phyloP scores from a whole-genome alignment of 805 yeast species.

The Saturnispora serradocipensis region DNA sequence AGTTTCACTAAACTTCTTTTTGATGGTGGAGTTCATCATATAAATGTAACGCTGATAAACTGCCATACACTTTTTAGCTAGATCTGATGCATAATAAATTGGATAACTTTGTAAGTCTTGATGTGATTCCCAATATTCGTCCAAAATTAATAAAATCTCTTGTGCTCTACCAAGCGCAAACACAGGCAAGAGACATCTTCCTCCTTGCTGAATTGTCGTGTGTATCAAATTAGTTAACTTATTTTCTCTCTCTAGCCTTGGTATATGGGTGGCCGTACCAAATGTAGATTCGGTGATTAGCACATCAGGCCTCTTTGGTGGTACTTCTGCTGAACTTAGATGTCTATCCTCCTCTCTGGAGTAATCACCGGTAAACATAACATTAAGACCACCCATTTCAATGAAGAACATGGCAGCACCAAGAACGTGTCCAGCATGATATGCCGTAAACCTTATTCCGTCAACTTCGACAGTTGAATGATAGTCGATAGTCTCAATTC shows the following conservation, averaged over 20 bases:
- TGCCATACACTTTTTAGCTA: constrained; percentile 94
- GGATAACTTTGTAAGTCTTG: constrained; percentile 74
- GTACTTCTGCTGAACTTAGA: constrained; percentile 90
- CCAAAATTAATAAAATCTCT: constrained; percentile 79
- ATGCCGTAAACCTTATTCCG: constrained; percentile 93
- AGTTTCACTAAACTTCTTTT: constrained; percentile 65
- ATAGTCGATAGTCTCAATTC: constrained; percentile 88
- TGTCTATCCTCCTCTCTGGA: constrained; percentile 95
- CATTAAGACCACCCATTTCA: constrained; percentile 86
- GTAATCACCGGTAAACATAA: constrained; percentile 92
- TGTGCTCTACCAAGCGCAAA: constrained; percentile 97
- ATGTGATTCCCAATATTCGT: constrained; percentile 88
- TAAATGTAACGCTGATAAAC: constrained; percentile 94
- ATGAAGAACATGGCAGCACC: constrained; percentile 98
- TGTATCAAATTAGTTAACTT: constrained; percentile 77
- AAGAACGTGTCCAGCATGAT: constrained; percentile 98
- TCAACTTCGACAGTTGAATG: constrained; percentile 93
- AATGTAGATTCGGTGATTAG: constrained; percentile 92
- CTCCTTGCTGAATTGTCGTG: constrained; percentile 76
- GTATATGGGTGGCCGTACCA: constrained; percentile 96
- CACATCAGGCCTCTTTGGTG: constrained; percentile 78
- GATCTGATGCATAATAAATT: constrained; percentile 82
- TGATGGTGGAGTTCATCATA: constrained; percentile 92
- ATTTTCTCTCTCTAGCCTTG: constrained; percentile 75
- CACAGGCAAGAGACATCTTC: constrained; percentile 85